A percentile compares a stretch with the other conserved stretches of the same genome.
phyloP scores from a whole-genome alignment of 371 early-diverging fungal genomes.

The Rhizopus microsporus region DNA sequence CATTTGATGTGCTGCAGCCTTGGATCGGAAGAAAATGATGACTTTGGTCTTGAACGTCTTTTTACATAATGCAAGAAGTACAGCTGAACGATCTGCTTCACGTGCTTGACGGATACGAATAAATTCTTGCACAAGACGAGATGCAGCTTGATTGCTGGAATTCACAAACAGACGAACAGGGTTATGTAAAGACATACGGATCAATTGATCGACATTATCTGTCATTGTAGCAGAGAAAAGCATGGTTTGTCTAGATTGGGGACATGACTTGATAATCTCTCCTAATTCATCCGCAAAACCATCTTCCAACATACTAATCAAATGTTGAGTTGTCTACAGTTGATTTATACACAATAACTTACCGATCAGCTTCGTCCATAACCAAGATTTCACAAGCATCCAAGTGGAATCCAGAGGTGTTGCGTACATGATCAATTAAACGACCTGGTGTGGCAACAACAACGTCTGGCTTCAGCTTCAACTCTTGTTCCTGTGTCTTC shows the following conservation, averaged over 20 bases:
- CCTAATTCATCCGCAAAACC: conserved; percentile 98
- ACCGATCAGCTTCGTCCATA: conserved; percentile 99
- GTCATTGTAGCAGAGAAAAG: conserved; percentile 99
- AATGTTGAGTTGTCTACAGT: not conserved
- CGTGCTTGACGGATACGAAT: conserved; percentile 87
- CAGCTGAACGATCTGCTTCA: conserved; percentile 86
- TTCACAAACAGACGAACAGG: conserved; percentile 94
- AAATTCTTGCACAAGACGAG: conserved; percentile 90
- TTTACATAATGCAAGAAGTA: conserved; percentile 83
- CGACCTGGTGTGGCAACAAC: conserved; percentile 99
- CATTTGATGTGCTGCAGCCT: conserved; percentile 95
- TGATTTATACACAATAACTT: not conserved
- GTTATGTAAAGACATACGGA: conserved; percentile 87
- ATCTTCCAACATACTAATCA: conserved; percentile 95
- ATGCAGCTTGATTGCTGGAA: conserved; percentile 74
- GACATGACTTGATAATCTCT: conserved; percentile 92
- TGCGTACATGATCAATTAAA: conserved; percentile 97
- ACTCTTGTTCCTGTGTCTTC: conserved; percentile 90
- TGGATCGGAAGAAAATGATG: conserved; percentile 93
- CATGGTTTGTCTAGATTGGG: conserved; percentile 94
- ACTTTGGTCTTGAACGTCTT: conserved; percentile 76
- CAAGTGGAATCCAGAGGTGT: conserved; percentile 86
- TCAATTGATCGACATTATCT: conserved; percentile 94
- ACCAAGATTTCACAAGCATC: conserved; percentile 96
- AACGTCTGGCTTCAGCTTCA: conserved; percentile 92